These are phyloP conservation scores for Diutina mesorugosa DNA, from an alignment of 1,139 yeast species.

Conservation along the genomic window DNA sequence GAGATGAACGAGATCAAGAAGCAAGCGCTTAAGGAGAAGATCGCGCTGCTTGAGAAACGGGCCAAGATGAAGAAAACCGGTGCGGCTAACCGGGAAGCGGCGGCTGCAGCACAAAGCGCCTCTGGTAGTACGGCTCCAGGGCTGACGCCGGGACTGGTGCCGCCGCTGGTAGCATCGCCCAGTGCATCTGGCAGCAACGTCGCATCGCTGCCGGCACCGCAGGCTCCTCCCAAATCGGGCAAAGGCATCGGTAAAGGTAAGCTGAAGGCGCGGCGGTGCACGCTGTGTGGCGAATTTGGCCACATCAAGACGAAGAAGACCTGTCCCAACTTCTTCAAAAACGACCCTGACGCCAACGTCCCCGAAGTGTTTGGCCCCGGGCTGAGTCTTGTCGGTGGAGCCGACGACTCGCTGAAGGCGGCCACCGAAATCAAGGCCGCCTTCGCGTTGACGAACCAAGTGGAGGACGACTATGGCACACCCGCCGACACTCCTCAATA, in stretches of 20 bases:
- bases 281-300: slow-evolving; percentile 91
- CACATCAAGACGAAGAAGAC: slow-evolving; percentile 85
- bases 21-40: slow-evolving; percentile 69
- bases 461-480: background rate
- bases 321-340: slow-evolving; percentile 39
- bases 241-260: slow-evolving; percentile 52
- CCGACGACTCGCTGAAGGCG: background rate
- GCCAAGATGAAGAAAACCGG: slow-evolving; percentile 32
- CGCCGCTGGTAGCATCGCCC: background rate
- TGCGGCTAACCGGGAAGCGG: slow-evolving; percentile 23
- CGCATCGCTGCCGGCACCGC: slow-evolving; percentile 29
- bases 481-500: background rate
- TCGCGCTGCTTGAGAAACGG: slow-evolving; percentile 73
- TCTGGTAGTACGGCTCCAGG: background rate
- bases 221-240: slow-evolving; percentile 36
- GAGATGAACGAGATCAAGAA: slow-evolving; percentile 72
- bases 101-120: slow-evolving; percentile 15
- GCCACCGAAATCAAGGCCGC: background rate
- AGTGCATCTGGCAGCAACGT: slow-evolving; percentile 35
- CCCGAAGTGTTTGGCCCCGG: slow-evolving; percentile 1
- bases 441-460: background rate
- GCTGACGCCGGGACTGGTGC: background rate
- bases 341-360: slow-evolving; percentile 1
- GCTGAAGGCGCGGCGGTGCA: slow-evolving; percentile 76
- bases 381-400: background rate